Base-by-base conservation (phyloP, 345 rosid species). In the Lepidium sativum region DNA sequence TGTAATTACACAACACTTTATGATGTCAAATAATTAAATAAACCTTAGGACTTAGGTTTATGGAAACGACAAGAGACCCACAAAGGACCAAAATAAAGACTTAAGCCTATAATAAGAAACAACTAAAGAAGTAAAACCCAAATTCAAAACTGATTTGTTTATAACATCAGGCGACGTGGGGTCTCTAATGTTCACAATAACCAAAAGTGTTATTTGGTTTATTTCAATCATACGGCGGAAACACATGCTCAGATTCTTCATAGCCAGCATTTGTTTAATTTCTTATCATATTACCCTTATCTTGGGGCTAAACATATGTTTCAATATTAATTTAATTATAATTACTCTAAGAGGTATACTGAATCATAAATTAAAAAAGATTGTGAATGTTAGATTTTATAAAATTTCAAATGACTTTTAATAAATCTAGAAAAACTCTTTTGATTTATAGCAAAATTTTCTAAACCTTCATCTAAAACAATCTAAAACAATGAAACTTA, bases 151-250 rank as follows among this genome's bases (percentile, higher is more conserved):
- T n/a, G n/a, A n/a, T n/a, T 14, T 52, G 31, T 17, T 17, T 13
- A 42, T 9, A 34, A 23, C 43, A 50, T 42, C 52, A 60, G 42
- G 67, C 60, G 67, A 41, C 67, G 60, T 69, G 73, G 73, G 73
- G 67, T 49, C 60, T 35, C 31, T 27, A 27, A 27, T 27, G 31
- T 27, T 25, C 60, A 15, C 29, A 49, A 48, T 21, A 48, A 23
- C 72, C 65, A 29, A 45, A 56, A 56, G 10, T 27, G 38, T 14
- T 41, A 33, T 49, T 29, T 31, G 34, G 60, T 50, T n/a, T n/a
- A 48, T 25, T 68, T 32, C 11, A 39, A n/a, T 38, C 16, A 27
- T 57, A 27, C 35, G 16, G 51, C 15, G 39, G 40, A 47, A 57
- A 25, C 50, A 47, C 65, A 58, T 68, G 72, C 72, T 58, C 25